Evolutionary conservation across 495 filamentous ascomycete genomes (phyloP), one percentile per base, ranked within the genome.

Genomic region (Penicillium cataractarum): DNA sequence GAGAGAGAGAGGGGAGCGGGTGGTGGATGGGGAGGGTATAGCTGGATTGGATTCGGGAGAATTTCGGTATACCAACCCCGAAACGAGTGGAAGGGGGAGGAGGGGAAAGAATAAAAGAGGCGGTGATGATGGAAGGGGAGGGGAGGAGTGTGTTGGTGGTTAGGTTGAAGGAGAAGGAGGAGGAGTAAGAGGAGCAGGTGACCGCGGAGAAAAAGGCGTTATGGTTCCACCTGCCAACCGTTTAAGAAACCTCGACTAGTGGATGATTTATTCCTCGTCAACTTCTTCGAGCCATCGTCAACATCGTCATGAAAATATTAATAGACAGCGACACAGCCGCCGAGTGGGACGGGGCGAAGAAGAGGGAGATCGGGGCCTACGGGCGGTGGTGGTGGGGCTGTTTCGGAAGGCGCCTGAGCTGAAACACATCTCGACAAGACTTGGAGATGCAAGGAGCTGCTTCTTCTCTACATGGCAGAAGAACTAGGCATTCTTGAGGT

Each of bases 341-440:
- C 60, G 60, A 58, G 65, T 64, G 61, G 61, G 61, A 64, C 61
- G 58, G 57, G 35, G 40, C 32, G 55, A 57, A 6, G 10, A 31
- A 1, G 48, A 58, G n/a, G 52, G 58, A 58, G 68, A 61, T 72
- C 70, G 67, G 70, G 60, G 61, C 49, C 40, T 65, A 60, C 64
- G 31, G 56, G 57, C 40, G 46, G 42, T 59, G 65, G 68, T 46
- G 42, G 42, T 65, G 70, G 70, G 70, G 63, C 59, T 73, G 70
- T 73, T 73, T 73, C 70, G 70, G 70, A 73, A 68, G 61, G 70
- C 70, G 70, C 70, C 57, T 59, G 56, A 61, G 60, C 65, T 71
- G 70, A 73, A 71, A 73, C 68, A 71, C 10, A 13, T 6, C 29
- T 21, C 8, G 19, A 22, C 19, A 7, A 46, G 4, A 7, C 37